A percentile compares a stretch with the other conserved stretches of the same genome.
Evolutionary conservation across 352 stramenopile genomes (phyloP).

Genomic region (Albugo candida): DNA sequence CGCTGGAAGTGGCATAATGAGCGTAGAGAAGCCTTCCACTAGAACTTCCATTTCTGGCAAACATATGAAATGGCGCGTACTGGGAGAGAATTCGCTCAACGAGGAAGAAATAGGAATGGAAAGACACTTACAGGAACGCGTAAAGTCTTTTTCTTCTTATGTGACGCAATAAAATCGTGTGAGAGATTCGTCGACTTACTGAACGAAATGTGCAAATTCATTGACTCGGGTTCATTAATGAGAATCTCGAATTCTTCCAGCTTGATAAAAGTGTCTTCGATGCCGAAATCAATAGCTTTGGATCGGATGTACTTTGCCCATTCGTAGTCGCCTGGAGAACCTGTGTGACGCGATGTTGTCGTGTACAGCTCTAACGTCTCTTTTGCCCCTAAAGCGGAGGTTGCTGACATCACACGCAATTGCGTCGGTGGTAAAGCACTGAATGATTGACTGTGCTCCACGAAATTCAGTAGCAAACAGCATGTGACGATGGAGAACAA

Average conservation of each 20-base stretch:
- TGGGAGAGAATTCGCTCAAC: slow-evolving; percentile 14
- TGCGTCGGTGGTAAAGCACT: slow-evolving; percentile 49
- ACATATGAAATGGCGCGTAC: slow-evolving; percentile 56
- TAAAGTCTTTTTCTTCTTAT: slow-evolving; percentile 17
- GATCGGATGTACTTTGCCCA: slow-evolving; percentile 63
- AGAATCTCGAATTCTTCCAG: slow-evolving; percentile 72
- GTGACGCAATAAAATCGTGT: slow-evolving; percentile 1
- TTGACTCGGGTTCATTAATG: slow-evolving; percentile 39
- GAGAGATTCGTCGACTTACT: background rate
- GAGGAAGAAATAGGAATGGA: slow-evolving; percentile 6
- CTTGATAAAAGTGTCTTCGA: slow-evolving; percentile 54
- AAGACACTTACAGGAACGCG: slow-evolving; percentile 12
- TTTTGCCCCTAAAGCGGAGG: slow-evolving; percentile 31
- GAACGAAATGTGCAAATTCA: slow-evolving; percentile 11
- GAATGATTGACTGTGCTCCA: slow-evolving; percentile 51
- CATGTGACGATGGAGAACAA: slow-evolving; percentile 40
- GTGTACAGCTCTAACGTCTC: slow-evolving; percentile 65
- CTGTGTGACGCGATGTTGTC: slow-evolving; percentile 28
- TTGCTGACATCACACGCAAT: slow-evolving; percentile 58
- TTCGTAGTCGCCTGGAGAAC: slow-evolving; percentile 34
- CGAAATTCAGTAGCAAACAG: slow-evolving; percentile 33
- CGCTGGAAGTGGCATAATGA: slow-evolving; percentile 41
- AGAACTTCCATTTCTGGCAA: slow-evolving; percentile 51
- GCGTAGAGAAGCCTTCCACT: slow-evolving; percentile 44
- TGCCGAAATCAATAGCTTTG: slow-evolving; percentile 48